Base-by-base conservation (phyloP, 257 asterid species). In the Henckelia pumila region DNA sequence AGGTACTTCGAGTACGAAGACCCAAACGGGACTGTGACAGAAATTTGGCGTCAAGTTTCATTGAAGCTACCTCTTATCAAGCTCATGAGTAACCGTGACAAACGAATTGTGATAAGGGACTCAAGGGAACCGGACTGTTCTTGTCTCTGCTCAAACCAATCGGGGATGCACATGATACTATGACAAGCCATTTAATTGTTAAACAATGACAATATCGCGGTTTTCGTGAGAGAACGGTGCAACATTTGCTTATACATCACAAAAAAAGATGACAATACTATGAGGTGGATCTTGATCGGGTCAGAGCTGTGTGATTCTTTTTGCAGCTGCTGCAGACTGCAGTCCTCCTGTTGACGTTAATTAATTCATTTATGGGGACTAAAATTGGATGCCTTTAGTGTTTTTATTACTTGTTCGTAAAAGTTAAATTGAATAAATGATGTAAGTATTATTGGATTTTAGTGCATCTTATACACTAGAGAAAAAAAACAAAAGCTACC, bases 1-100 rank as follows among this genome's bases (percentile, higher is more conserved):
- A 87, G 84, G 75, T 90, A 85, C 79, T 93, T 86, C 21, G 97
- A 88, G 74, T 93, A 90, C 6, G 96, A 91, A 56, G 94, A 93
- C 78, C 92, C 92, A 56, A 69, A 88, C 61, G 99, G 99, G 70
- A 79, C 97, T 1, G 97, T 91, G 49, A 76, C 81, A 78, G 99
- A 93, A 79, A 82, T 84, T 20, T 93, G 97, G 99, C 89, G 86
- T 32, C 96, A 93, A 75, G 95, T 93, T 61, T 84, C 96, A 26
- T 77, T 69, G 44, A 93, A 93, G 85, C 74, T 93, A 37, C 91
- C 92, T 6, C 92, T 84, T n/a, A 66, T 88, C 71, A 86, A 85
- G 74, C 86, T 93, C 26, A 93, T 93, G 96, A 86, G 76, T 63
- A 90, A 90, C 71, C 99, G 97, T 10, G 95, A 86, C 64, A 88